Base-by-base conservation (phyloP, 2,329 filamentous ascomycete genomes). In the Zasmidium cellare region DNA sequence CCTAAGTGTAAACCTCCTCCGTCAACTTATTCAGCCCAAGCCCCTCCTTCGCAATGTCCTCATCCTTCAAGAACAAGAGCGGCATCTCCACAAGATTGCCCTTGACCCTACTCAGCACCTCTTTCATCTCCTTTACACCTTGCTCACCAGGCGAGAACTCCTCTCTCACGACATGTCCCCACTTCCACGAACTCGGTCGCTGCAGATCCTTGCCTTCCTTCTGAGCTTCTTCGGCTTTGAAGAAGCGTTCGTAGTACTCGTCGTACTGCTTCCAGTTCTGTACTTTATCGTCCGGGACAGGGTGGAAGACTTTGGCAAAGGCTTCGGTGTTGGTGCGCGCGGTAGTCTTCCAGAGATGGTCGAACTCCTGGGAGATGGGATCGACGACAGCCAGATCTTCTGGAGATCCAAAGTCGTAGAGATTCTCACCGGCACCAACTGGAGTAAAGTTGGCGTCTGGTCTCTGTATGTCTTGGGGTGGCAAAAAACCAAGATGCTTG, bases 401-500 rank as follows among this genome's bases (percentile, higher is more conserved):
- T 14, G 71, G 65, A 14, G 73, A 77, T 56, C 73, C 75, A 76
- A 76, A 80, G 65, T 81, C 79, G 65, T 81, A 81, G 9, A 74
- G 63, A 62, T 86, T 86, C 5, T 81, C 78, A 2, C 80, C 78
- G 0, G 79, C 73, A 18, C 83, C 83, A 7, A 86, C 79, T 0
- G 84, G 84, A 60, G 83, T 76, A 65, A 77, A 86, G 70, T 86
- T 86, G 23, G 78, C 75, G 51, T 85, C 77, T 12, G 82, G 82
- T 6, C 72, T 76, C 56, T 91, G 84, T 58, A 88, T 80, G 18
- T 87, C 79, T 71, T 97, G 91, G 0, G 89, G 83, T 3, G 83
- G 87, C 9, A 96, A 80, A 9, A 96, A 82, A 46, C 93, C 93
- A 1, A 97, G 83, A 71, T 97, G 93, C 77, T 97, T 96, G 65